A percentile compares a stretch with the other conserved stretches of the same genome.
Conservation (phyloP, 768 basidiomycete species). For the Russula griseocarnosa region DNA sequence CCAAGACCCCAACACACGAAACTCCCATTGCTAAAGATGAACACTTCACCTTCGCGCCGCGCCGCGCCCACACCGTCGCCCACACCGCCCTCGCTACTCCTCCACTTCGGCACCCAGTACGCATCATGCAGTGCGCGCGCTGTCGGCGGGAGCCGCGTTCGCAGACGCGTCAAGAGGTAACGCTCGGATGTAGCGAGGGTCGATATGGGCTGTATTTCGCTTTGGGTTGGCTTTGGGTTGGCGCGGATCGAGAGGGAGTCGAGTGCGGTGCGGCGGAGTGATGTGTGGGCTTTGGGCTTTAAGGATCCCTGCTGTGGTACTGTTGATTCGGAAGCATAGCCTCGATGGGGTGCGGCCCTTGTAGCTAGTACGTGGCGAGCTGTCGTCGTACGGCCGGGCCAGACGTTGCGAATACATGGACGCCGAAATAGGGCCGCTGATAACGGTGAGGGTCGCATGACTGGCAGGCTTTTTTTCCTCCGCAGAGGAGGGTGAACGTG, state of each 20-base stretch:
- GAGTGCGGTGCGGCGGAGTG: constrained; percentile 76
- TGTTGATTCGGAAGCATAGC: constrained; percentile 16
- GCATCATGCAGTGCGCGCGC: constrained; percentile 67
- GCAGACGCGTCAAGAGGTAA: constrained; percentile 65
- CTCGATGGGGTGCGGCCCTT: neutral
- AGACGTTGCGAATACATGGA: neutral
- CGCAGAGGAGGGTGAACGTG: neutral
- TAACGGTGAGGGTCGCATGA: constrained; percentile 3
- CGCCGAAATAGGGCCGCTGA: constrained; percentile 1
- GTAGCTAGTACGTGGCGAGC: neutral
- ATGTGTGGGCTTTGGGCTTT: constrained; percentile 79
- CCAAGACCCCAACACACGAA: constrained; percentile 88
- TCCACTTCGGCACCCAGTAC: constrained; percentile 73
- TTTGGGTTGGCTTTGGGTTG: constrained; percentile 81
- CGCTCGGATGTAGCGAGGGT: constrained; percentile 86
- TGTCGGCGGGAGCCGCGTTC: constrained; percentile 48
- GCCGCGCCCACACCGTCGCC: constrained; percentile 30
- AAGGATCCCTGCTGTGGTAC: constrained; percentile 2
- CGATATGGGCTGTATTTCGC: constrained; percentile 73
- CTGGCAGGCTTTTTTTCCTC: neutral
- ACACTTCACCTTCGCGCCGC: constrained; percentile 68
- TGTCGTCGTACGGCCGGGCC: neutral
- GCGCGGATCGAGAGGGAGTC: constrained; percentile 82
- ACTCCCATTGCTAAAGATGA: constrained; percentile 83
- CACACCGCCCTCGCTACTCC: constrained; percentile 59